Base-by-base conservation (phyloP, 495 filamentous ascomycete species). In the Trichoderma orchidacearum region DNA sequence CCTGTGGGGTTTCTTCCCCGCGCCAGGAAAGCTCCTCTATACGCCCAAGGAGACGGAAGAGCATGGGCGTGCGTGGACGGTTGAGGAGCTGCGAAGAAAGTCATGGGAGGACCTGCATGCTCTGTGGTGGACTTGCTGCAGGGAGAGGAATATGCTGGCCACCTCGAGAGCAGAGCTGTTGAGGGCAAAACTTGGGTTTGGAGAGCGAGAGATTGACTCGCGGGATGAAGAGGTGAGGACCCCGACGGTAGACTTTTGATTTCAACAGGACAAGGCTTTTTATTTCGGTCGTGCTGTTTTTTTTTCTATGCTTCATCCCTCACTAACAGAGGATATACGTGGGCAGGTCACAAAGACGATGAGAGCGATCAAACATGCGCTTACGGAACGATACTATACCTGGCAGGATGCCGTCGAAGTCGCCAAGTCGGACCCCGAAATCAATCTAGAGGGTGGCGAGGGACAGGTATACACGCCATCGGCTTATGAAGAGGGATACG, bases 61-160 rank as follows among this genome's bases (percentile, higher is more conserved):
- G 32, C 83, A 90, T 68, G 92, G 93, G 30, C 84, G 93, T 50
- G 68, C 78, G 28, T 99, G 94, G 94, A 79, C 75, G 29, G 82
- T 85, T n/a, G 83, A 87, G 72, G 94, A 99, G 71, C 78, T 99
- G 54, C 80, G 90, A 34, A 70, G 78, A 51, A 95, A 95, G 72
- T 85, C 82, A 56, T 99, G 90, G 90, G 89, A 96, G 41, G 92
- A 96, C 68, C 72, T 99, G 51, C 91, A 96, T 65, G 71, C 70
- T 54, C 77, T 99, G 58, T 99, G 93, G 93, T 97, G 90, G 87
- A 82, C 90, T 30, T 99, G 94, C 67, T 75, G 82, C 59, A 94
- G 89, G 74, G 94, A 99, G 71, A 80, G 86, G 61, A 99, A 99
- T 68, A 80, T 87, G 51, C 80, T 97, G 63, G 80, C 81, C n/a